Conservation (phyloP, 495 filamentous ascomycete genomes). For the Apiosordaria backusii region DNA sequence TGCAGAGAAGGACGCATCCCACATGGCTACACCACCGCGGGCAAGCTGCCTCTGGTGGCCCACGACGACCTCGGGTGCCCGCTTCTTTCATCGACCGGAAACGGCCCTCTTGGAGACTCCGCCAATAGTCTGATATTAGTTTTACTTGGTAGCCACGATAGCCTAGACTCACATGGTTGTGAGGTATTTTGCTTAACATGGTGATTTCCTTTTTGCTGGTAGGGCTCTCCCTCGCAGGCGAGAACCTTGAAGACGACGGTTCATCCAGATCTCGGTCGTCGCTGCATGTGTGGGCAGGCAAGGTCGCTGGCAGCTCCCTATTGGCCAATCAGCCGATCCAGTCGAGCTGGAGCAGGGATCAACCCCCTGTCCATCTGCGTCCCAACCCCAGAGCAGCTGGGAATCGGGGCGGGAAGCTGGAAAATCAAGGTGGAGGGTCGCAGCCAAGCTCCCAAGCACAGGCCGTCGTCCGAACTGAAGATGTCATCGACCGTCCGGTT, state of each 20-base stretch:
- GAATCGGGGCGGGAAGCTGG: constrained; percentile 6
- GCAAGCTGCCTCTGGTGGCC: background rate
- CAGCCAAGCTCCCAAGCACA: constrained; percentile 3
- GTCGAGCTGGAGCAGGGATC: background rate
- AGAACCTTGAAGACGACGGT: background rate
- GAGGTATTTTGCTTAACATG: background rate
- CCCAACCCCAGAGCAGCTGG: constrained; percentile 28
- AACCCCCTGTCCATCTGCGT: constrained; percentile 10
- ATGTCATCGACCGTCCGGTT: background rate
- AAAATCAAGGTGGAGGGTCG: constrained; percentile 12
- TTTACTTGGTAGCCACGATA: background rate
- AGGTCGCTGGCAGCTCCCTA: constrained; percentile 18
- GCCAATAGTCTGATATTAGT: background rate
- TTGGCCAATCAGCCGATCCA: constrained; percentile 21
- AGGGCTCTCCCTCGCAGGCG: background rate
- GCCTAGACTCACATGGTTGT: background rate
- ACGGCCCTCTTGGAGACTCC: background rate
- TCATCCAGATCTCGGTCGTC: constrained; percentile 6
- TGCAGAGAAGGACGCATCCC: constrained; percentile 10
- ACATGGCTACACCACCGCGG: constrained; percentile 6
- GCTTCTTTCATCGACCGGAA: background rate
- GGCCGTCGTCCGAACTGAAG: background rate
- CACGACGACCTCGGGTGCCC: background rate
- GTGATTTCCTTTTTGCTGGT: background rate
- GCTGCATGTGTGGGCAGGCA: background rate